Base-by-base conservation (phyloP, 345 rosid species). In the Clausena lansium region DNA sequence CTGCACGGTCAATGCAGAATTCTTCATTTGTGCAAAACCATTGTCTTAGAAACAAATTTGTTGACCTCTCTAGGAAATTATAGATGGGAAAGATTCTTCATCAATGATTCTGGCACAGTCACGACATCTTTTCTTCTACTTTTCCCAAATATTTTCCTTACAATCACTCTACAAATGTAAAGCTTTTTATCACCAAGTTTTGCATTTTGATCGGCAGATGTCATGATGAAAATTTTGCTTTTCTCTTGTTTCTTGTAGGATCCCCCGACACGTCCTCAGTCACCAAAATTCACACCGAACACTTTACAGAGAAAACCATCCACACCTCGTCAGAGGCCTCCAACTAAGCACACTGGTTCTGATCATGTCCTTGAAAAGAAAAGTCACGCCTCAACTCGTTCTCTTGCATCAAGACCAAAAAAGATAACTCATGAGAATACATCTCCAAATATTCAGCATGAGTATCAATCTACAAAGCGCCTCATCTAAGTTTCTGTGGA, bases 401-500 rank as follows among this genome's bases (percentile, higher is more conserved):
- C 78, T 75, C 81, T 70, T 58, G 39, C 78, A 41, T 73, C 78
- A 47, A 81, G 74, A 59, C 66, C 67, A 74, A 70, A 47, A 50
- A 61, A 35, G 65, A 50, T 59, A 73, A 28, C 76, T 30, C 82
- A 8, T 22, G 89, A 81, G 83, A 89, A 85, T 66, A 81, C 78
- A 33, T 85, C 85, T 55, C 88, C 89, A 1, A 86, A 84, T 73
- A 82, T 89, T 76, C 91, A 71, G 66, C 70, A 52, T 32, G 71
- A 28, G 52, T 62, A 77, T 24, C 62, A 62, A 59, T 32, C 57
- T 7, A 6, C 5, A 3, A 64, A 45, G 45, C 30, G 65, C 38
- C 41, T 24, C 27, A 62, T 41, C 41, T 28, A 68, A 54, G 50
- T 58, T n/a, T 58, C 3, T 14, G 7, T 22, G 28, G 50, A 33